Conservation (phyloP, 1,139 yeast species). For the Pichia sp. region DNA sequence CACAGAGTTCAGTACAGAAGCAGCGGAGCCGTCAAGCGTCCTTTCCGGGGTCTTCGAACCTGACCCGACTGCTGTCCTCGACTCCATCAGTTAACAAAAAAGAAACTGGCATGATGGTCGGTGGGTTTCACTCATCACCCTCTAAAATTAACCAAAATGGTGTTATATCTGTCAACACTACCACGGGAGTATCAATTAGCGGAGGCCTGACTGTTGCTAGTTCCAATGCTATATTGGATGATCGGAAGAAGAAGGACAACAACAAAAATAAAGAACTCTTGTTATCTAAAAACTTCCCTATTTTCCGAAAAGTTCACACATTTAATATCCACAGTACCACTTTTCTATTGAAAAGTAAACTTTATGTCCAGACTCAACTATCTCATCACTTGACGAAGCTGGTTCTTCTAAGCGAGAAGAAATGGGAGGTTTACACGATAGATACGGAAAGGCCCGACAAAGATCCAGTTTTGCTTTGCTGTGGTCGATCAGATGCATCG, state of each 20-base stretch:
- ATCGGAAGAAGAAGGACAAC: not conserved
- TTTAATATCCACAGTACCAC: conserved; percentile 57
- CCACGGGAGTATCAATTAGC: too few relatives aligned
- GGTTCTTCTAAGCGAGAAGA: conserved; percentile 56
- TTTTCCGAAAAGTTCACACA: conserved; percentile 60
- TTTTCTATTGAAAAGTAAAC: conserved; percentile 37
- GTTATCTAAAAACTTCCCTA: conserved; percentile 77
- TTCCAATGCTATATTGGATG: too few relatives aligned
- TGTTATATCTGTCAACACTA: too few relatives aligned
- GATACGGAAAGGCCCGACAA: conserved; percentile 32
- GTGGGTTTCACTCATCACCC: too few relatives aligned
- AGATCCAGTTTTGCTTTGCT: conserved; percentile 53
- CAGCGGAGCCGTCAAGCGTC: conserved; percentile 15
- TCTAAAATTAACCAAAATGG: too few relatives aligned
- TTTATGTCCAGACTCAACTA: conserved; percentile 53
- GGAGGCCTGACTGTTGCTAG: too few relatives aligned
- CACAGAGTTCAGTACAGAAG: conserved; percentile 14
- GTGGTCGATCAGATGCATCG: conserved; percentile 66
- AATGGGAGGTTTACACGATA: conserved; percentile 66
- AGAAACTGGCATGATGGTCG: too few relatives aligned
- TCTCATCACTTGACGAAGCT: conserved; percentile 55
- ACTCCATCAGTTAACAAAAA: conserved; percentile 10
- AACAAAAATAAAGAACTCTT: conserved; percentile 45
- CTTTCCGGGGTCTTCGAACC: conserved; percentile 16
- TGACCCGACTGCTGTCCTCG: conserved; percentile 16